Conservation (phyloP, 805 yeast species). For the Nakazawaea wyomingensis region DNA sequence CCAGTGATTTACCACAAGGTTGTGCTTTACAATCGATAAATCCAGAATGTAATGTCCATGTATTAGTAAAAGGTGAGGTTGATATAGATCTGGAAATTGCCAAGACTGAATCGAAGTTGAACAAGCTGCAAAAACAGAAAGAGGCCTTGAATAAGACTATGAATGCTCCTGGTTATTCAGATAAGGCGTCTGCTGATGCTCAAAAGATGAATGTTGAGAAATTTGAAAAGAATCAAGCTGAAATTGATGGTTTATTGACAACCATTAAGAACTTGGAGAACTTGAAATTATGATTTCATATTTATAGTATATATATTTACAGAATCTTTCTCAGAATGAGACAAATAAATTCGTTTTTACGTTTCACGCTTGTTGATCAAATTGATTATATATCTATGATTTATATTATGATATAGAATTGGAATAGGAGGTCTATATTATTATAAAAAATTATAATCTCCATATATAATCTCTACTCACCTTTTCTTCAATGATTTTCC, state of each 20-base stretch:
- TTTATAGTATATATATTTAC: not conserved
- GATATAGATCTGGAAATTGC: constrained; percentile 87
- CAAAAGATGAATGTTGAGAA: constrained; percentile 68
- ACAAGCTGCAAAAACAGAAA: constrained; percentile 54
- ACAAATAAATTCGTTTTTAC: too few relatives aligned
- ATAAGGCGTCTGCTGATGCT: constrained; percentile 80
- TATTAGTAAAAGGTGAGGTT: constrained; percentile 89
- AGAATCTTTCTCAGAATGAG: too few relatives aligned
- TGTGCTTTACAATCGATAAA: constrained; percentile 81
- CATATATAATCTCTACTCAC: constrained; percentile 55
- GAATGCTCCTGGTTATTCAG: constrained; percentile 68
- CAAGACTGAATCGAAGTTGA: constrained; percentile 76
- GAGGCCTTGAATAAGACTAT: constrained; percentile 66
- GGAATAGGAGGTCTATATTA: too few relatives aligned
- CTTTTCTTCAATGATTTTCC: constrained; percentile 43
- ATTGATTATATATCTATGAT: too few relatives aligned
- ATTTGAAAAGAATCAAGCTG: constrained; percentile 71
- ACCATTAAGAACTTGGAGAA: constrained; percentile 82
- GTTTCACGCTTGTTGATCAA: too few relatives aligned
- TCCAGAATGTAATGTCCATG: constrained; percentile 79
- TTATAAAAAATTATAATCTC: constrained; percentile 38
- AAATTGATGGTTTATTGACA: constrained; percentile 82
- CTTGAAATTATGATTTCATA: constrained; percentile 45
- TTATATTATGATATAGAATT: too few relatives aligned
- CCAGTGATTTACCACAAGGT: constrained; percentile 72